Evolutionary conservation across 2,329 filamentous ascomycete genomes (phyloP), one percentile per base, ranked within the genome.

Genomic region (Cladosporium phlei): DNA sequence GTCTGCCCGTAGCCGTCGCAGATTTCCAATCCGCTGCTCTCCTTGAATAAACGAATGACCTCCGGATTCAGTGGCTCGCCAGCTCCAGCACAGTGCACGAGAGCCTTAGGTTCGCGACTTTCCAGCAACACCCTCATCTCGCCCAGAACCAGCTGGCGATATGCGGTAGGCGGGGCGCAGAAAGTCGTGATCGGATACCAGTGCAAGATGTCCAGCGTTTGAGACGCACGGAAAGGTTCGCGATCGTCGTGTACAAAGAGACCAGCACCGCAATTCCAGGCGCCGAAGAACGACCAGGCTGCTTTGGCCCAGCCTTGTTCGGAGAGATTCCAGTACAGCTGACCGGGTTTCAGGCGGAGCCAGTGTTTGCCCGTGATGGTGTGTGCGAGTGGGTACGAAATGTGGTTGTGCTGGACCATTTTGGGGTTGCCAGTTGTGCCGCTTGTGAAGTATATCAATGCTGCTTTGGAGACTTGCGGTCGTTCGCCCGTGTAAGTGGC

Each of bases 261-360:
- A 1, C 59, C 66, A 1, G 66, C 66, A 8, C 67, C 67, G 44
- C 63, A 66, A 40, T 67, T 69, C 66, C 67, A 70, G 1, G 66
- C 55, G 3, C 59, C 62, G 35, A 70, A 65, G 47, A 63, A 68
- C 3, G 67, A 62, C 66, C 66, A 70, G 6, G 63, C 66, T 30
- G 67, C 67, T 57, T 70, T 69, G 3, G 65, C 67, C 67, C 67
- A 70, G 25, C 67, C 66, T 60, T 70, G 66, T 43, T 69, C 67
- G 5, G 66, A 62, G 10, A 68, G 50, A 32, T 68, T 67, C 67
- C 66, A 70, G 51, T 62, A 66, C 3, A 69, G 40, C 17, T 65
- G 59, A 2, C 64, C 63, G 1, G 66, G 66, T 17, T 57, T 39
- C 11, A 69, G 52, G 7, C 64, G 57, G 14, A 66, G 58, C 59